A percentile compares a stretch with the other conserved stretches of the same genome.
Conservation (phyloP, 345 rosid genomes). For the Salix koriyanagi region DNA sequence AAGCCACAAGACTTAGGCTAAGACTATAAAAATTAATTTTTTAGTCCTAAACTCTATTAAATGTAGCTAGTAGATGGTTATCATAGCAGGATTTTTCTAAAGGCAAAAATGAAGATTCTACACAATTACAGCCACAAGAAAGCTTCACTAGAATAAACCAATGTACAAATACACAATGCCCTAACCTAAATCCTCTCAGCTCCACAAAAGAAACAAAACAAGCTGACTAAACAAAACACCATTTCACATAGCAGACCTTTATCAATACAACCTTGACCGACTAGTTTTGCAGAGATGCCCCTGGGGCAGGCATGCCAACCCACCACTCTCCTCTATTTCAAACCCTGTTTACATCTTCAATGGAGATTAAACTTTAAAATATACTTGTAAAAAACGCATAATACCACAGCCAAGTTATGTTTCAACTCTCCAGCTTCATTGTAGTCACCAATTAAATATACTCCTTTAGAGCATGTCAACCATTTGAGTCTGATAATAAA, state of each 20-base stretch:
- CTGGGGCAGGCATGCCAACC: conserved; percentile 40
- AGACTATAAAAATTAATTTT: no score
- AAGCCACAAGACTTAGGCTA: no score
- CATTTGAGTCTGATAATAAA: conserved; percentile 59
- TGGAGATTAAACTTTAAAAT: conserved; percentile 19
- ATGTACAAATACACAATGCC: conserved; percentile 35
- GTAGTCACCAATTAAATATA: conserved; percentile 1
- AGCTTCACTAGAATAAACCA: conserved; percentile 21
- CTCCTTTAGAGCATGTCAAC: conserved; percentile 25
- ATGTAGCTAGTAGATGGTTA: no score
- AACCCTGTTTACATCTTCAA: conserved; percentile 21
- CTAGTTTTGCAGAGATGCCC: conserved; percentile 28
- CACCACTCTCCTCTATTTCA: conserved; percentile 27
- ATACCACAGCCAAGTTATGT: conserved; percentile 17
- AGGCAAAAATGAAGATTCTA: no score
- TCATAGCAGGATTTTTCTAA: no score
- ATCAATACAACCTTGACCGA: conserved; percentile 12
- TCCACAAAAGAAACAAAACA: conserved; percentile 16
- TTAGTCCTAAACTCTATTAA: no score
- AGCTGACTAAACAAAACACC: conserved; percentile 19
- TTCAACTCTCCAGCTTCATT: conserved; percentile 21
- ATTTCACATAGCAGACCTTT: conserved; percentile 17
- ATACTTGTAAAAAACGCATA: conserved; percentile 20
- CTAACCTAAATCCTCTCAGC: conserved; percentile 28
- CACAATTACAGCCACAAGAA: conserved; percentile 13